Evolutionary conservation across 768 basidiomycete genomes (phyloP).

Genomic region (Phanerodontia chrysosporium): DNA sequence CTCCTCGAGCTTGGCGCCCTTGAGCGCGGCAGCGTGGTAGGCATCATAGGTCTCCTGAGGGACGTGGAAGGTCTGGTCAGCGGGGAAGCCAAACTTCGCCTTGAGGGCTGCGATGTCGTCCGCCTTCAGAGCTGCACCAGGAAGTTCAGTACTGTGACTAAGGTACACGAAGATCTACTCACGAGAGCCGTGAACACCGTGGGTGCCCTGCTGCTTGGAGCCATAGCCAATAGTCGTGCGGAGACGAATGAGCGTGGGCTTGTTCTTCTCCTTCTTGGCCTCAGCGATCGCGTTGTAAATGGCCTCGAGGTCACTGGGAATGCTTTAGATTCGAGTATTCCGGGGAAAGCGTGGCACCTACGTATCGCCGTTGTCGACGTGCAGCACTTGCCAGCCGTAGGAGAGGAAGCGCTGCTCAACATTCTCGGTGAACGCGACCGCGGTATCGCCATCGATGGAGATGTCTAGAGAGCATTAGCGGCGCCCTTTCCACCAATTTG

Average conservation of each 20-base stretch:
- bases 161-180: no score
- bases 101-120: slow-evolving; percentile 87
- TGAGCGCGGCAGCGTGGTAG: slow-evolving; percentile 63
- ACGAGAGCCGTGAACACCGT: slow-evolving; percentile 94
- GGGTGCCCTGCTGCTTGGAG: slow-evolving; percentile 89
- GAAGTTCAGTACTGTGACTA: no score
- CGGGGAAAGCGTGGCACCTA: slow-evolving; percentile 28
- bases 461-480: slow-evolving; percentile 56
- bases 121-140: slow-evolving; percentile 71
- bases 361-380: slow-evolving; percentile 77
- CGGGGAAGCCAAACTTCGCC: slow-evolving; percentile 77
- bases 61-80: slow-evolving; percentile 74
- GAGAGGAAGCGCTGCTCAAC: slow-evolving; percentile 83
- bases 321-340: slow-evolving; percentile 7
- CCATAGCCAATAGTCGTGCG: slow-evolving; percentile 93
- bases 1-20: slow-evolving; percentile 69
- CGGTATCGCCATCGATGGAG: slow-evolving; percentile 93
- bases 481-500: slow-evolving; percentile 7
- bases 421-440: slow-evolving; percentile 90
- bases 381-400: slow-evolving; percentile 93
- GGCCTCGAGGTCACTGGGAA: slow-evolving; percentile 60
- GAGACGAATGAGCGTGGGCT: slow-evolving; percentile 84
- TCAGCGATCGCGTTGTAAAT: slow-evolving; percentile 79
- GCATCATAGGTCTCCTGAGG: slow-evolving; percentile 66
- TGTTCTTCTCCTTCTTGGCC: slow-evolving; percentile 69